A percentile compares a stretch with the other conserved stretches of the same genome.
These are phyloP conservation scores for Trypanosoma theileri DNA, from an alignment of 208 protist genomes.

Conservation along the genomic window DNA sequence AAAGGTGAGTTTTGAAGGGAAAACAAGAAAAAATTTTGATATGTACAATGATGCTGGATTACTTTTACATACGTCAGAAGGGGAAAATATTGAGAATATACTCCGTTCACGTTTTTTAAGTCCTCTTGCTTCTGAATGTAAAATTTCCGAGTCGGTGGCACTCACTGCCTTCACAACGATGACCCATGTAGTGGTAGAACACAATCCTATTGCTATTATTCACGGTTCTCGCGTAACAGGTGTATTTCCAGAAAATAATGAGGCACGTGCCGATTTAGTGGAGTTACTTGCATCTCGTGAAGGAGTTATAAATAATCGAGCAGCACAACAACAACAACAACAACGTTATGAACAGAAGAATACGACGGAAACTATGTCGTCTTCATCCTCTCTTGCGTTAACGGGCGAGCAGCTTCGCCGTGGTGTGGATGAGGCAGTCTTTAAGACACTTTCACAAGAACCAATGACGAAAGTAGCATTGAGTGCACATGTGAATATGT, in stretches of 20 bases:
- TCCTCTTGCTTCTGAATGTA: constrained; percentile 27
- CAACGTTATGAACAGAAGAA: neutral
- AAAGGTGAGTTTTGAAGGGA: constrained; percentile 11
- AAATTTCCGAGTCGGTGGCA: neutral
- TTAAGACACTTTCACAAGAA: constrained; percentile 38
- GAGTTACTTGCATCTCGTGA: constrained; percentile 27
- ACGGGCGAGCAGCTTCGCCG: constrained; percentile 36
- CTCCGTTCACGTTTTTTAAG: constrained; percentile 30
- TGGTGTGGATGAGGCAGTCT: constrained; percentile 42
- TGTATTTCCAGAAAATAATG: constrained; percentile 45
- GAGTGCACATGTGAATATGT: constrained; percentile 35
- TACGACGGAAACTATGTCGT: neutral
- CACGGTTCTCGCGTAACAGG: constrained; percentile 65
- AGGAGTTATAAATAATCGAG: constrained; percentile 25
- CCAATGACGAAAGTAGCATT: constrained; percentile 48
- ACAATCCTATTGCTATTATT: constrained; percentile 72
- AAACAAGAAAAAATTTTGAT: constrained; percentile 15
- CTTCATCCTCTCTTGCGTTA: constrained; percentile 5
- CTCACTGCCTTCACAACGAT: constrained; percentile 2
- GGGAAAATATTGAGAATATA: constrained; percentile 15
- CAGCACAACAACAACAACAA: neutral
- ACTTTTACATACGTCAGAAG: constrained; percentile 1
- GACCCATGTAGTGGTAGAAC: constrained; percentile 20
- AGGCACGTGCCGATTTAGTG: constrained; percentile 30
- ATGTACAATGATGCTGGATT: constrained; percentile 11